phyloP scores from a whole-genome alignment of 768 basidiomycete species.

The Pisolithus tinctorius region DNA sequence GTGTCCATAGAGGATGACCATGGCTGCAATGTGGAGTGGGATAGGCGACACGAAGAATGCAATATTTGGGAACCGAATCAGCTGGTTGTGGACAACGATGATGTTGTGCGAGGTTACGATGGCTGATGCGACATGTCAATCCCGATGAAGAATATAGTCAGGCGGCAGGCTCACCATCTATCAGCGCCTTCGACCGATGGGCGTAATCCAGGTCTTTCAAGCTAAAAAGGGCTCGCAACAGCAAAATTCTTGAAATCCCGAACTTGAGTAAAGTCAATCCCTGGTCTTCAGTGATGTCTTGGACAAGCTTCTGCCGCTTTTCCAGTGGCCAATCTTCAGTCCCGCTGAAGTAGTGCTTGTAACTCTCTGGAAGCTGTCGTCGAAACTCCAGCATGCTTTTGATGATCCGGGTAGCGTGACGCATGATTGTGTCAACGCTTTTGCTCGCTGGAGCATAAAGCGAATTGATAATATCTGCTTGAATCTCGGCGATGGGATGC shows the following conservation, averaged over 20 bases:
- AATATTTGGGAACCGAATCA: conserved; percentile 79
- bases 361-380: conserved; percentile 61
- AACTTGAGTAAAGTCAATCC: conserved; percentile 80
- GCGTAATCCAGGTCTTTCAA: conserved; percentile 62
- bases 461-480: conserved; percentile 85
- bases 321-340: conserved; percentile 71
- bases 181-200: conserved; percentile 62
- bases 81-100: conserved; percentile 76
- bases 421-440: conserved; percentile 62
- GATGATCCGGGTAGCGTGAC: conserved; percentile 72
- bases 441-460: conserved; percentile 74
- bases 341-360: conserved; percentile 71
- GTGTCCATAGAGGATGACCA: conserved; percentile 86
- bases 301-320: conserved; percentile 56
- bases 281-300: conserved; percentile 71
- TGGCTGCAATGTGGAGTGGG: conserved; percentile 83
- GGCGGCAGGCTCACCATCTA: conserved; percentile 53
- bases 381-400: conserved; percentile 70
- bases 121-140: conserved; percentile 33
- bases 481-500: conserved; percentile 72
- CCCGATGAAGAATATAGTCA: conserved; percentile 3
- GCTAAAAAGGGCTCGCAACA: conserved; percentile 74
- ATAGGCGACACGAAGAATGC: conserved; percentile 87
- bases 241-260: conserved; percentile 71
- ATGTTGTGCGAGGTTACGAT: conserved; percentile 85